Percentiles rank a stretch among this genome's conserved stretches.
Conservation (phyloP, 2,329 filamentous ascomycete genomes). For the Fusarium kyushuense region DNA sequence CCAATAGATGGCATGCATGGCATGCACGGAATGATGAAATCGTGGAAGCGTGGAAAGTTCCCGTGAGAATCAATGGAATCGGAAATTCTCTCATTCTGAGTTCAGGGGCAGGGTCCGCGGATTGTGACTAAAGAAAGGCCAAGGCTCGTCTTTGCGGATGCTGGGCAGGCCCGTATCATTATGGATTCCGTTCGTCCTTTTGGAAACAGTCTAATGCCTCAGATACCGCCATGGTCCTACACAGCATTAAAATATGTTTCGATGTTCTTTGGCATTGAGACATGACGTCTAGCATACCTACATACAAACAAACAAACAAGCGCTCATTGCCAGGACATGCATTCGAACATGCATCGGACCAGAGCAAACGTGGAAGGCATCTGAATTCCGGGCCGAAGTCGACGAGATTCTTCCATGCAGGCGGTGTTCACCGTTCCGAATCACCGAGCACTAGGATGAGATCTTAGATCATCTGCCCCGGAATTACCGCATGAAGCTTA, state of each 20-base stretch:
- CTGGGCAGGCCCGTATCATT: conserved; percentile 23
- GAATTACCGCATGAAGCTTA: conserved; percentile 49
- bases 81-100: conserved; percentile 26
- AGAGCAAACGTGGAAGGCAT: conserved; percentile 29
- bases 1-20: conserved; percentile 7
- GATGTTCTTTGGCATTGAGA: neutral
- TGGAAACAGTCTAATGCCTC: conserved; percentile 22
- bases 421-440: conserved; percentile 51
- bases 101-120: conserved; percentile 30
- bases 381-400: conserved; percentile 38
- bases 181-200: conserved; percentile 19
- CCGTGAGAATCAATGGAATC: conserved; percentile 21
- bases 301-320: neutral
- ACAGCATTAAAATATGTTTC: conserved; percentile 3
- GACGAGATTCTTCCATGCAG: conserved; percentile 28
- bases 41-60: conserved; percentile 21
- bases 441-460: conserved; percentile 49
- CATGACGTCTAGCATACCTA: neutral
- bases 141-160: conserved; percentile 20
- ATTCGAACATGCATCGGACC: conserved; percentile 9
- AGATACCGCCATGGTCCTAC: conserved; percentile 9
- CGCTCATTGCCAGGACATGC: conserved; percentile 1
- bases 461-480: conserved; percentile 53
- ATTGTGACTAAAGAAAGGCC: neutral
- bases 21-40: conserved; percentile 10